These are phyloP conservation scores for Lithospermum erythrorhizon DNA, from an alignment of 257 asterid species.

Conservation along the genomic window DNA sequence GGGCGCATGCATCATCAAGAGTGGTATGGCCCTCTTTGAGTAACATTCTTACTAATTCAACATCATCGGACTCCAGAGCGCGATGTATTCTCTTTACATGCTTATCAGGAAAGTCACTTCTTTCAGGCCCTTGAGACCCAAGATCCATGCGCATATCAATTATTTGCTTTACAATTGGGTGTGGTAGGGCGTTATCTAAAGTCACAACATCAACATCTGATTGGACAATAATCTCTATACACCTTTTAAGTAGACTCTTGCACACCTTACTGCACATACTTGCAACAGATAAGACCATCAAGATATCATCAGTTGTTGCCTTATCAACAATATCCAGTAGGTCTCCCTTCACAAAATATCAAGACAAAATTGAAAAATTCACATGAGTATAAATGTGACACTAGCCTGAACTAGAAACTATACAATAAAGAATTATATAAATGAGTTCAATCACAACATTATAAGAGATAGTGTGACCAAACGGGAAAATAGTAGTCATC, in stretches of 20 bases:
- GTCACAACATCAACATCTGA: slow-evolving; percentile 76
- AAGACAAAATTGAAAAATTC: slow-evolving; percentile 7
- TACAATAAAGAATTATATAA: no score
- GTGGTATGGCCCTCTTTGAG: slow-evolving; percentile 77
- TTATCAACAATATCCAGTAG: slow-evolving; percentile 61
- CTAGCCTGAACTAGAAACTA: neutral
- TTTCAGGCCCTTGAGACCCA: slow-evolving; percentile 39
- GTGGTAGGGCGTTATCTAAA: slow-evolving; percentile 69
- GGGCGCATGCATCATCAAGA: slow-evolving; percentile 78
- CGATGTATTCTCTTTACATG: slow-evolving; percentile 86
- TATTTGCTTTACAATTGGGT: slow-evolving; percentile 49
- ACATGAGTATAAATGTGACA: neutral
- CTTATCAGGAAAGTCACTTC: slow-evolving; percentile 47
- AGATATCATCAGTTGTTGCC: slow-evolving; percentile 64
- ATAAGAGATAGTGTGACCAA: no score
- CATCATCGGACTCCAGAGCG: slow-evolving; percentile 93
- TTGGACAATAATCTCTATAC: slow-evolving; percentile 60
- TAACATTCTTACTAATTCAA: slow-evolving; percentile 80
- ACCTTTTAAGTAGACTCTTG: slow-evolving; percentile 43
- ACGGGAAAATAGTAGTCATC: neutral
- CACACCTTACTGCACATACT: slow-evolving; percentile 48
- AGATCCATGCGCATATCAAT: slow-evolving; percentile 43
- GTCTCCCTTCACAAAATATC: slow-evolving; percentile 40
- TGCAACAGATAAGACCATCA: slow-evolving; percentile 64
- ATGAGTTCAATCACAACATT: no score